These are phyloP conservation scores for Hypoxylon fragiforme DNA, from an alignment of 495 filamentous ascomycete genomes.

Conservation along the genomic window DNA sequence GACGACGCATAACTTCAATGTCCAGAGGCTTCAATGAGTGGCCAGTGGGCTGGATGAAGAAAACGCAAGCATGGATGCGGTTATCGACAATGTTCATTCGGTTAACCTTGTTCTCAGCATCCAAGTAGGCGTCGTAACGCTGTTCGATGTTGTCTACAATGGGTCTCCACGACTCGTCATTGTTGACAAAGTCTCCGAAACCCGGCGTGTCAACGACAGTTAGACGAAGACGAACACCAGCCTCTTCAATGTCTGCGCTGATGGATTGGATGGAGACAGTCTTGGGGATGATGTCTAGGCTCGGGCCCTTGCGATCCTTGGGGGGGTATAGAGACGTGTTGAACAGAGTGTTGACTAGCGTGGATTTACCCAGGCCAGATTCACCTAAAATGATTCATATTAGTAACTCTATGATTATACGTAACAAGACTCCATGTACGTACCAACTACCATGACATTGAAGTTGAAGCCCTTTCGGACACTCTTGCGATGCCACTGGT, in stretches of 20 bases:
- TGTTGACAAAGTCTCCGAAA: slow-evolving; percentile 99
- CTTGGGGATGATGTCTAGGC: slow-evolving; percentile 97
- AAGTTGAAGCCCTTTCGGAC: slow-evolving; percentile 99
- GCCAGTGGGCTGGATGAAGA: slow-evolving; percentile 98
- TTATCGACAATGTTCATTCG: slow-evolving; percentile 99
- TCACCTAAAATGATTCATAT: slow-evolving; percentile 65
- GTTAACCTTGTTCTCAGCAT: slow-evolving; percentile 99
- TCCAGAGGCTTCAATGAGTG: slow-evolving; percentile 99
- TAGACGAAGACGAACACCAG: slow-evolving; percentile 93
- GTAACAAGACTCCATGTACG: slow-evolving; percentile 33
- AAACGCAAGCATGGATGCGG: slow-evolving; percentile 96
- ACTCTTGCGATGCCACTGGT: slow-evolving; percentile 99
- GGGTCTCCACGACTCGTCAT: slow-evolving; percentile 97
- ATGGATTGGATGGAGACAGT: slow-evolving; percentile 98
- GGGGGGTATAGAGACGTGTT: slow-evolving; percentile 99
- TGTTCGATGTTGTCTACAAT: slow-evolving; percentile 99
- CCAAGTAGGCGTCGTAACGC: slow-evolving; percentile 95
- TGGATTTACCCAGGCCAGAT: slow-evolving; percentile 98
- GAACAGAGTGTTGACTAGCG: slow-evolving; percentile 98
- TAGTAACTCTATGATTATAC: slow-evolving; percentile 11
- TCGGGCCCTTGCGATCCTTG: slow-evolving; percentile 95
- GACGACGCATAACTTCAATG: slow-evolving; percentile 97
- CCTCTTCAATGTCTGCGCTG: slow-evolving; percentile 98
- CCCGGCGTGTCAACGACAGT: slow-evolving; percentile 98
- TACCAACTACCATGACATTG: slow-evolving; percentile 99